Conservation (phyloP, 225 moss, liverwort and hornwort species). For the Bryum argenteum region DNA sequence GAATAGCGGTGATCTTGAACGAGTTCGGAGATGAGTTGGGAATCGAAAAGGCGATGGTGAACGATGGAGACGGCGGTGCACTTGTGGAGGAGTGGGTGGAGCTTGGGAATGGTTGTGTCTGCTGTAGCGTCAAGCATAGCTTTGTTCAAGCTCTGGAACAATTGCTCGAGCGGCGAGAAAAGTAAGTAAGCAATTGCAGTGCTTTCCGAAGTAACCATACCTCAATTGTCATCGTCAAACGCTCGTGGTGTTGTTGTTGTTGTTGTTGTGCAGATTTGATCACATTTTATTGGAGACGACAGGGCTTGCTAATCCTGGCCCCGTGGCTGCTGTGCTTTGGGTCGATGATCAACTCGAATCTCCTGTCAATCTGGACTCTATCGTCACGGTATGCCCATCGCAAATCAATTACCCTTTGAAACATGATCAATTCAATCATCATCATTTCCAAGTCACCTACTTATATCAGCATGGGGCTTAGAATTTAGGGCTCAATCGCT, state of each 20-base stretch:
- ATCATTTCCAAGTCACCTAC: no score
- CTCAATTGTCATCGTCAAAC: no score
- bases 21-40: slow-evolving; percentile 89
- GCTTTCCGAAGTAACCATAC: background rate
- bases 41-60: slow-evolving; percentile 89
- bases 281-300: slow-evolving; percentile 83
- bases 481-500: no score
- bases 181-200: slow-evolving; percentile 33
- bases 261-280: slow-evolving; percentile 60
- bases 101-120: slow-evolving; percentile 79
- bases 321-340: slow-evolving; percentile 83
- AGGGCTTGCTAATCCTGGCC: slow-evolving; percentile 84
- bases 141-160: slow-evolving; percentile 90
- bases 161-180: slow-evolving; percentile 72
- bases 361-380: slow-evolving; percentile 70
- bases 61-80: slow-evolving; percentile 67
- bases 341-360: slow-evolving; percentile 87
- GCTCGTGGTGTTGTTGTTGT: background rate
- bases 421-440: background rate
- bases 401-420: background rate
- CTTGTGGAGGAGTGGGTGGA: slow-evolving; percentile 90
- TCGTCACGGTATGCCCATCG: slow-evolving; percentile 58
- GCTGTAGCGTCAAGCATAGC: slow-evolving; percentile 85
- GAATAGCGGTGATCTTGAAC: slow-evolving; percentile 87
- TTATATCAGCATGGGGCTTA: no score